Evolutionary conservation across 805 yeast genomes (phyloP).

Genomic region (Saccharomycopsis sp.): DNA sequence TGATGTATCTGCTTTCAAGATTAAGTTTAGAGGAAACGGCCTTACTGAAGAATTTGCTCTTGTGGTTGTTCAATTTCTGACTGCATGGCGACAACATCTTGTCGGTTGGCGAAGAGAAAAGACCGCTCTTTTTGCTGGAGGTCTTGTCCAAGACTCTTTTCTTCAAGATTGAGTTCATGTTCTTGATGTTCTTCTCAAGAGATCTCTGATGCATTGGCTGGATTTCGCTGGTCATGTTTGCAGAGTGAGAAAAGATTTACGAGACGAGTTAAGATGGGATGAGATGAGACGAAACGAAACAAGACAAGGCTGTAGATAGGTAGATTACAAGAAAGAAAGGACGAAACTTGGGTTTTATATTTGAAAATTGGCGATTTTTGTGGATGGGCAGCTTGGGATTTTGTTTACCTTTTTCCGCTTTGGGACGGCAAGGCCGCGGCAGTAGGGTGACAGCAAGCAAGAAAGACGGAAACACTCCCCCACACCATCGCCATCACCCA

Average conservation of each 20-base stretch:
- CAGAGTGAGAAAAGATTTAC: too few relatives aligned
- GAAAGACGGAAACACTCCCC: too few relatives aligned
- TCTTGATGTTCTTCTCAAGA: conserved; percentile 1
- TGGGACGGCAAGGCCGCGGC: conserved; percentile 3
- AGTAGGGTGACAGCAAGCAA: too few relatives aligned
- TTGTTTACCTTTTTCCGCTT: conserved; percentile 5
- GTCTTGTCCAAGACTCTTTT: conserved; percentile 24
- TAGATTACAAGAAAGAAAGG: too few relatives aligned
- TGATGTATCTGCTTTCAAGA: conserved; percentile 8
- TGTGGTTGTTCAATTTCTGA: conserved; percentile 43
- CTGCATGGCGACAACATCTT: conserved; percentile 50
- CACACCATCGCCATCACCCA: too few relatives aligned
- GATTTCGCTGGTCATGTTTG: conserved; percentile 23
- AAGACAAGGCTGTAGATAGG: too few relatives aligned
- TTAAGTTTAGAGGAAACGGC: conserved; percentile 24
- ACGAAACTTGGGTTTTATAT: too few relatives aligned
- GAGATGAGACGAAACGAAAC: too few relatives aligned
- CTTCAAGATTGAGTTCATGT: conserved; percentile 19
- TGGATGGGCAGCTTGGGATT: not conserved
- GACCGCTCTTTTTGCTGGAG: not conserved
- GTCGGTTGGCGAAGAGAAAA: conserved; percentile 48
- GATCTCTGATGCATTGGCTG: conserved; percentile 26
- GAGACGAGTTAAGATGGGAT: too few relatives aligned
- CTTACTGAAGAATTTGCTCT: conserved; percentile 22
- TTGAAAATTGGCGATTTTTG: too few relatives aligned